Percentiles rank a stretch among this genome's conserved stretches.
These are phyloP conservation scores for Backusella mclennaniae DNA, from an alignment of 192 early-diverging fungal species.

Conservation along the genomic window DNA sequence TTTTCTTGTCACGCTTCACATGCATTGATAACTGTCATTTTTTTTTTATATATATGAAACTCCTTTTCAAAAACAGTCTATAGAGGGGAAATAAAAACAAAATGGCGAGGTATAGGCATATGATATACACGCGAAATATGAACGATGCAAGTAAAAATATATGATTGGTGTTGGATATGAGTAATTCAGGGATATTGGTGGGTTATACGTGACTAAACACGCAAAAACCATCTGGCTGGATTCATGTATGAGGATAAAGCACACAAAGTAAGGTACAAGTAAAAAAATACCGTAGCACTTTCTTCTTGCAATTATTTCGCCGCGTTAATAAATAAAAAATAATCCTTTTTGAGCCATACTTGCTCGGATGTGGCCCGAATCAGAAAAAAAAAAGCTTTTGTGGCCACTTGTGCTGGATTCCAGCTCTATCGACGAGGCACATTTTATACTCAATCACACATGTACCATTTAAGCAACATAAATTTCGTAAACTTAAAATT, in stretches of 20 bases:
- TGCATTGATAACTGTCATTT: conserved; percentile 1
- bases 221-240: conserved; percentile 1
- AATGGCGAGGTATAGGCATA: neutral
- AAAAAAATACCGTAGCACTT: neutral
- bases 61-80: neutral
- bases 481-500: too few species aligned
- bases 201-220: neutral
- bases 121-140: neutral
- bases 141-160: neutral
- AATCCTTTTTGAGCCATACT: neutral
- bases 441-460: too few species aligned
- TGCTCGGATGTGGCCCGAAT: neutral
- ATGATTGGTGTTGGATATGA: neutral
- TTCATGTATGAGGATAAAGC: neutral
- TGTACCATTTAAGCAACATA: too few species aligned
- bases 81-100: neutral
- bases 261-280: neutral
- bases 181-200: neutral
- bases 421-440: too few species aligned
- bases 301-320: neutral
- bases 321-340: neutral
- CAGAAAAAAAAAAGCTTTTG: neutral
- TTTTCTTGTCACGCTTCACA: neutral
- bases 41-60: neutral
- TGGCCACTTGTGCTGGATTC: too few species aligned